A percentile compares a stretch with the other conserved stretches of the same genome.
Conservation (phyloP, 2,329 filamentous ascomycete genomes). For the Alternaria incomplexa region DNA sequence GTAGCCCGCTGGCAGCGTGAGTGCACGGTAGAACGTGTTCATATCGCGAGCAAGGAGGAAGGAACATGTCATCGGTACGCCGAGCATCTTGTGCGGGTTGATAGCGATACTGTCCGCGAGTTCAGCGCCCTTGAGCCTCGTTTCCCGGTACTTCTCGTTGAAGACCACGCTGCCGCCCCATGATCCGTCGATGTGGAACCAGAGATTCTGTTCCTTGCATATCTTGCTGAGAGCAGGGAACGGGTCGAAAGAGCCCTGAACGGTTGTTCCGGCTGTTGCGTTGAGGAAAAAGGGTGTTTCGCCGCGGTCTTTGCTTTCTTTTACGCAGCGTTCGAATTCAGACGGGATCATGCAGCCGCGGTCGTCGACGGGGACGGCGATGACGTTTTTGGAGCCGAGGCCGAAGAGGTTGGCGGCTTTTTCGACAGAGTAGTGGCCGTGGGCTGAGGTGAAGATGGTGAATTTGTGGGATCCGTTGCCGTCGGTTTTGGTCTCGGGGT, state of each 20-base stretch:
- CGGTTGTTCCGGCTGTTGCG: constrained; percentile 92
- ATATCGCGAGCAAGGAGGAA: constrained; percentile 84
- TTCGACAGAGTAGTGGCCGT: constrained; percentile 93
- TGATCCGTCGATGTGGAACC: constrained; percentile 91
- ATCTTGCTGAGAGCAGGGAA: constrained; percentile 72
- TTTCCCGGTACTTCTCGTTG: constrained; percentile 59
- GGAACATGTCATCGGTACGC: constrained; percentile 86
- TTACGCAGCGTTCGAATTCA: constrained; percentile 68
- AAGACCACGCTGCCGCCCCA: constrained; percentile 91
- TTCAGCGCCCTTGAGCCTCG: constrained; percentile 72
- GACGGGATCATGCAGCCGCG: constrained; percentile 73
- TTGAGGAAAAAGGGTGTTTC: constrained; percentile 93
- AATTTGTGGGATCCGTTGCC: constrained; percentile 73
- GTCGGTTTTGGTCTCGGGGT: constrained; percentile 73
- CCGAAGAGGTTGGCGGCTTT: constrained; percentile 94
- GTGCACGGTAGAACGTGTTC: constrained; percentile 77
- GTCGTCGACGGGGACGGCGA: constrained; percentile 74
- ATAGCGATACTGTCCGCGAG: constrained; percentile 83
- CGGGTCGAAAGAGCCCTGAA: constrained; percentile 87
- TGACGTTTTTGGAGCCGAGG: constrained; percentile 76
- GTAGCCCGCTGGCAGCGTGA: constrained; percentile 86
- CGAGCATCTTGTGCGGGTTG: constrained; percentile 98
- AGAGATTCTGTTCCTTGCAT: constrained; percentile 74
- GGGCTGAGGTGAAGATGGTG: constrained; percentile 83
- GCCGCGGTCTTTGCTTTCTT: constrained; percentile 67